phyloP scores from a whole-genome alignment of 2,329 filamentous ascomycete genomes.

The Eutypella sp. region DNA sequence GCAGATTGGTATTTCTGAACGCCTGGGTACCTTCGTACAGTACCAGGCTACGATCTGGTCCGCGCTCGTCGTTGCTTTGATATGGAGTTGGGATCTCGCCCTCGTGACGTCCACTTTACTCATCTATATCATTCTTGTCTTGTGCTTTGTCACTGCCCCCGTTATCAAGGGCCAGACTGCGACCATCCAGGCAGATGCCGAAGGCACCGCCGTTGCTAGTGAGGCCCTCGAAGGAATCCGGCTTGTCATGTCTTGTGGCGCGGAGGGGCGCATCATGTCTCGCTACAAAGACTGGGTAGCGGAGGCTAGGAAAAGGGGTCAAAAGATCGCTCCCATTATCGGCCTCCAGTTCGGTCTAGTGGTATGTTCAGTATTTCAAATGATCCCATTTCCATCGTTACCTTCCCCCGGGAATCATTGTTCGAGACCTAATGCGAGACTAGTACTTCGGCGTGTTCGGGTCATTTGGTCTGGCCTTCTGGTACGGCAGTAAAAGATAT shows the following conservation, averaged over 20 bases:
- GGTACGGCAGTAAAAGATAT: conserved; percentile 50
- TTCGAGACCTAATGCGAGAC: conserved; percentile 1
- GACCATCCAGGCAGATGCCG: conserved; percentile 43
- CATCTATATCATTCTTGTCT: conserved; percentile 44
- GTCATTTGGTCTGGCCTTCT: conserved; percentile 53
- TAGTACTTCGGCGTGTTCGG: conserved; percentile 43
- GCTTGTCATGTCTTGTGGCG: conserved; percentile 56
- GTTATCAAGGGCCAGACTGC: conserved; percentile 44
- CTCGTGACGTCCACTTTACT: conserved; percentile 50
- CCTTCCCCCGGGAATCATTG: neutral
- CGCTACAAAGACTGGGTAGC: conserved; percentile 49
- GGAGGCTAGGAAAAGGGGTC: conserved; percentile 41
- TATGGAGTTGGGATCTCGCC: conserved; percentile 50
- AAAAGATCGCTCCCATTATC: conserved; percentile 41
- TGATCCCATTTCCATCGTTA: no score
- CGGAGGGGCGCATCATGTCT: conserved; percentile 43
- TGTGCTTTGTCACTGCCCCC: conserved; percentile 43
- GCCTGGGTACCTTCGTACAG: conserved; percentile 51
- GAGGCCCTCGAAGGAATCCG: conserved; percentile 52
- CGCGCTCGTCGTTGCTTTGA: conserved; percentile 48
- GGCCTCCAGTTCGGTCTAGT: conserved; percentile 45
- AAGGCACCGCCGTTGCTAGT: conserved; percentile 51
- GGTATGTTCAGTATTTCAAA: conserved; percentile 4
- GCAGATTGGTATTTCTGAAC: conserved; percentile 58
- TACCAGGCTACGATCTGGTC: conserved; percentile 44